phyloP scores from a whole-genome alignment of 192 early-diverging fungal species.

The Pilobolus umbonatus region DNA sequence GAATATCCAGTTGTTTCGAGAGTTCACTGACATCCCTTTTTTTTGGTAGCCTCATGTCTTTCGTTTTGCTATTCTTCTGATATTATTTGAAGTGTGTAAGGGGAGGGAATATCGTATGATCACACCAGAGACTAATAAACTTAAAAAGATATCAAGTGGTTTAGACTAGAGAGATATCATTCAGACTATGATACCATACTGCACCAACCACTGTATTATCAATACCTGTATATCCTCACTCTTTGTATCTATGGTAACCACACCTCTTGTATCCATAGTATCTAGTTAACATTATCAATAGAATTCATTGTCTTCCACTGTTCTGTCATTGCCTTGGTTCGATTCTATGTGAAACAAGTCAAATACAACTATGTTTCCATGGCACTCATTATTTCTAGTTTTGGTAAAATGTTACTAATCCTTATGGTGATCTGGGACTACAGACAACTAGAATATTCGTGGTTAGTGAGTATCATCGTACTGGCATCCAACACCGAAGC shows the following conservation, averaged over 20 bases:
- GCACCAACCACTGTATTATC: slow-evolving; percentile 56
- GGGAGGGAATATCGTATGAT: not conserved
- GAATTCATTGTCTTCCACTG: slow-evolving; percentile 59
- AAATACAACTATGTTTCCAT: slow-evolving; percentile 64
- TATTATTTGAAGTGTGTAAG: slow-evolving; percentile 85
- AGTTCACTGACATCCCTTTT: not conserved
- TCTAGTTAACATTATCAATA: slow-evolving; percentile 8
- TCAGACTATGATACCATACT: slow-evolving; percentile 51
- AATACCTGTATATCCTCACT: slow-evolving; percentile 74
- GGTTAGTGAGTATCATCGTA: slow-evolving; percentile 72
- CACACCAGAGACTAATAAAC: not conserved
- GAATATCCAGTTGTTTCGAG: not conserved
- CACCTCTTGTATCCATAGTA: not conserved
- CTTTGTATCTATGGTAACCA: slow-evolving; percentile 60
- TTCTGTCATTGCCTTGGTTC: slow-evolving; percentile 46
- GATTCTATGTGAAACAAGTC: slow-evolving; percentile 13
- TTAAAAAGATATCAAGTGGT: slow-evolving; percentile 78
- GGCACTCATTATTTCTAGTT: slow-evolving; percentile 75
- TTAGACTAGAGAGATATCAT: slow-evolving; percentile 70
- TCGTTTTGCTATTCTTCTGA: slow-evolving; percentile 73
- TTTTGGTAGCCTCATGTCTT: slow-evolving; percentile 54
- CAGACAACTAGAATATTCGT: slow-evolving; percentile 72
- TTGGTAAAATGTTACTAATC: slow-evolving; percentile 83
- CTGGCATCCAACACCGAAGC: slow-evolving; percentile 75
- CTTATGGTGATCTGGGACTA: slow-evolving; percentile 93